phyloP scores from a whole-genome alignment of 768 basidiomycete species.

The Lentinula lateritia region DNA sequence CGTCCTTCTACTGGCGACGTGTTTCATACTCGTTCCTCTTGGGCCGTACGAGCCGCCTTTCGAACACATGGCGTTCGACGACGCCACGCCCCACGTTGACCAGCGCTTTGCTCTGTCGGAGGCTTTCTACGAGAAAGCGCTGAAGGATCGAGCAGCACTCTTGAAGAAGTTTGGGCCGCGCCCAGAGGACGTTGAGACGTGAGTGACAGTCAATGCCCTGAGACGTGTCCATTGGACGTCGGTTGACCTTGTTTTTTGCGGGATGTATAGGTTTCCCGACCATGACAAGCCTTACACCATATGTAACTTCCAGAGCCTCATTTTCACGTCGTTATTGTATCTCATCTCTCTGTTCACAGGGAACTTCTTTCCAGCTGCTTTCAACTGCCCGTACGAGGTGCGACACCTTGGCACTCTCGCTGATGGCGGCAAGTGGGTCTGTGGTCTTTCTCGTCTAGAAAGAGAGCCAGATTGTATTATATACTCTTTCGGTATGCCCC shows the following conservation, averaged over 20 bases:
- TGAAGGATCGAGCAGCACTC: not conserved
- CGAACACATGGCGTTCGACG: not conserved
- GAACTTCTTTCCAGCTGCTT: conserved; percentile 50
- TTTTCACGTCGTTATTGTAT: not conserved
- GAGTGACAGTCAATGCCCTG: not conserved
- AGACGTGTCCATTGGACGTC: not conserved
- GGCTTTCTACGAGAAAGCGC: not conserved
- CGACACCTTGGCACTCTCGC: conserved; percentile 48
- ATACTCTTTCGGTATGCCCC: conserved; percentile 49
- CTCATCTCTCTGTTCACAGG: conserved; percentile 10
- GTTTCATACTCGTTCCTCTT: not conserved
- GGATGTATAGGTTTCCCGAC: not conserved
- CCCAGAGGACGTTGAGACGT: not conserved
- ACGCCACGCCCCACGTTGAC: not conserved
- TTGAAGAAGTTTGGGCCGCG: not conserved
- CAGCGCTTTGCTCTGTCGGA: not conserved
- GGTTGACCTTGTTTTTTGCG: not conserved
- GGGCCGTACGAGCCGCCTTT: not conserved
- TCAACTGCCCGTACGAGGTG: conserved; percentile 46
- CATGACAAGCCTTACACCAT: conserved; percentile 1
- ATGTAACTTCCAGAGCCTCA: not conserved
- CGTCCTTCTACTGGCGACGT: not conserved
- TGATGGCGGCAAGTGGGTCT: conserved; percentile 70
- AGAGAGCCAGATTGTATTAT: conserved; percentile 52
- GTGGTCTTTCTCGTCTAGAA: conserved; percentile 51